phyloP scores from a whole-genome alignment of 2,329 filamentous ascomycete species.

The Biscogniauxia sp. region DNA sequence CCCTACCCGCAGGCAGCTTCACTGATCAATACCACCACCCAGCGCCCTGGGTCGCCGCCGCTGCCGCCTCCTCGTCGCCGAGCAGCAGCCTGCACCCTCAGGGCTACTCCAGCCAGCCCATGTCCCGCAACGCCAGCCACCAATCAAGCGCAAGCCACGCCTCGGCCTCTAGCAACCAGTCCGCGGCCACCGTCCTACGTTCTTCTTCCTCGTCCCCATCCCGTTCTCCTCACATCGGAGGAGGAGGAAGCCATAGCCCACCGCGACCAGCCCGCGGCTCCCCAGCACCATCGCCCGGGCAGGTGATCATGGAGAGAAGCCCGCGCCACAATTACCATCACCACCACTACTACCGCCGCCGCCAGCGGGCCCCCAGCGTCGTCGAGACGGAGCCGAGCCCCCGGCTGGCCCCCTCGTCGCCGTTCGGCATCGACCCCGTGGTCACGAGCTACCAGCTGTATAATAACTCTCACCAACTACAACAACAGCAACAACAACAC shows the following conservation, averaged over 20 bases:
- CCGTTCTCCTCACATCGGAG: neutral
- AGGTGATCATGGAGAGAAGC: conserved; percentile 29
- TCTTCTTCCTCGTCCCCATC: too few relatives aligned
- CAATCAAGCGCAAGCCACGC: conserved; percentile 35
- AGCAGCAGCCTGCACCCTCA: conserved; percentile 23
- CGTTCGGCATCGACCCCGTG: conserved; percentile 22
- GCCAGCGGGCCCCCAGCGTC: conserved; percentile 36
- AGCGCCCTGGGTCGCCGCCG: conserved; percentile 19
- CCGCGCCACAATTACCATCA: too few relatives aligned
- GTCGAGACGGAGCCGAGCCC: conserved; percentile 46
- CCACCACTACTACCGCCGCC: conserved; percentile 7
- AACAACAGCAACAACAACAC: neutral
- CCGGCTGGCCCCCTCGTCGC: conserved; percentile 21
- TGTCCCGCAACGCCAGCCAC: conserved; percentile 46
- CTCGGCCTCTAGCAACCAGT: conserved; percentile 16
- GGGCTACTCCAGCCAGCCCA: conserved; percentile 49
- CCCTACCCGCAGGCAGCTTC: conserved; percentile 18
- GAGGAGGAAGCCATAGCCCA: conserved; percentile 1
- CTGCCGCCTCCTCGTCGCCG: too few relatives aligned
- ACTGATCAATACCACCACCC: conserved; percentile 19
- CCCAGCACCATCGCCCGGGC: conserved; percentile 20
- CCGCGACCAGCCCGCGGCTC: conserved; percentile 12
- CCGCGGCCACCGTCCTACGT: conserved; percentile 8
- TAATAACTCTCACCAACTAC: neutral
- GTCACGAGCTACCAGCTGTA: conserved; percentile 32